These are phyloP conservation scores for Blastobotrys americana DNA, from an alignment of 805 yeast species.

Conservation along the genomic window DNA sequence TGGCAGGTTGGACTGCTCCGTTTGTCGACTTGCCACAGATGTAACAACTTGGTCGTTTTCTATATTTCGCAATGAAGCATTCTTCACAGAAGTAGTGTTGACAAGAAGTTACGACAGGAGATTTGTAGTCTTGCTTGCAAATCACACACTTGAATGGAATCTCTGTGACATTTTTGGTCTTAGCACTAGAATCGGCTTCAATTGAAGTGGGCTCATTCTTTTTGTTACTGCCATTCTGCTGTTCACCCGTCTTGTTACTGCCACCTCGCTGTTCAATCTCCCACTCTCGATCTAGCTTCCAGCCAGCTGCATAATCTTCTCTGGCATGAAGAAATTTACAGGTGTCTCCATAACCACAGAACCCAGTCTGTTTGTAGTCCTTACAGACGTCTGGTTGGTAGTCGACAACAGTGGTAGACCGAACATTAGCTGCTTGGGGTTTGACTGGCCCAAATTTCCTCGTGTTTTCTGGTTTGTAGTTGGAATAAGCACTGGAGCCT, in stretches of 20 bases:
- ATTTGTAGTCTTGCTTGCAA: conserved; percentile 47
- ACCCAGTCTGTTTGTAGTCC: conserved; percentile 84
- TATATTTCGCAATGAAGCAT: conserved; percentile 48
- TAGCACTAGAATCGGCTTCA: conserved; percentile 19
- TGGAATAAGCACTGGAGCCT: neutral
- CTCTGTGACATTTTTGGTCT: conserved; percentile 10
- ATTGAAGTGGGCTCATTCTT: conserved; percentile 6
- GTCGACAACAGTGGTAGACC: conserved; percentile 65
- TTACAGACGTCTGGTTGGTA: conserved; percentile 93
- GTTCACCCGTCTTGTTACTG: conserved; percentile 4
- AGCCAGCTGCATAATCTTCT: conserved; percentile 71
- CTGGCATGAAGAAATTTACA: conserved; percentile 91
- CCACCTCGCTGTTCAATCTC: conserved; percentile 31
- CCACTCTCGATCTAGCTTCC: conserved; percentile 69
- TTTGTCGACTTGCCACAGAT: conserved; percentile 55
- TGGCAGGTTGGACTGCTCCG: conserved; percentile 53
- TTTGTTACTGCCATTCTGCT: conserved; percentile 5
- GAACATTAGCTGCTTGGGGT: conserved; percentile 39
- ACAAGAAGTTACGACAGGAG: conserved; percentile 55
- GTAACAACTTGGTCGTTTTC: conserved; percentile 41
- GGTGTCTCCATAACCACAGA: conserved; percentile 94
- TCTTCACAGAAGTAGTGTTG: conserved; percentile 55
- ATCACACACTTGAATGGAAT: conserved; percentile 57
- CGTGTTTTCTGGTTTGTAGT: conserved; percentile 4
- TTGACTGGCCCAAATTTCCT: conserved; percentile 35